These are phyloP conservation scores for Dendrobium nobile DNA, from an alignment of 106 monocot species.

Conservation along the genomic window DNA sequence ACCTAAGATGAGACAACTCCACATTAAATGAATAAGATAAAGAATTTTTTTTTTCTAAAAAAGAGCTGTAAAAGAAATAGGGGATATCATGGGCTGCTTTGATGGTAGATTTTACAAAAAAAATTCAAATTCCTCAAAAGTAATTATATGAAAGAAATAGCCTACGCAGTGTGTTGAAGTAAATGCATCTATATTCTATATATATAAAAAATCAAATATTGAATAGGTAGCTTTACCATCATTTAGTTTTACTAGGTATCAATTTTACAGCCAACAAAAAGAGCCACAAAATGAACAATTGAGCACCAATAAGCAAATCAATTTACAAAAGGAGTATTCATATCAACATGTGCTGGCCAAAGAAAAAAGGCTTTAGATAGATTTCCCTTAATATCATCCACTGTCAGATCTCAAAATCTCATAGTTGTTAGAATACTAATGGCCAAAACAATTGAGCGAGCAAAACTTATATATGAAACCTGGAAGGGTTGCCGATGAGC, in stretches of 20 bases:
- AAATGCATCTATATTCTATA: no score
- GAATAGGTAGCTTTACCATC: no score
- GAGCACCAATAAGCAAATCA: neutral
- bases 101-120: no score
- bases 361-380: neutral
- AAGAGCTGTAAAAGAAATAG: no score
- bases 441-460: neutral
- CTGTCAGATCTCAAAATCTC: neutral
- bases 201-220: no score
- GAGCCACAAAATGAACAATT: neutral
- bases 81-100: no score
- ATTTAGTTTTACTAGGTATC: neutral
- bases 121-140: no score
- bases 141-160: no score
- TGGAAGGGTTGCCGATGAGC: conserved; percentile 47
- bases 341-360: neutral
- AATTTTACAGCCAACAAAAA: neutral
- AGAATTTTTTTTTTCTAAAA: no score
- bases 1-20: no score
- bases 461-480: conserved; percentile 10
- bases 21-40: no score
- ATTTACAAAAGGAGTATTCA: neutral
- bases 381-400: neutral
- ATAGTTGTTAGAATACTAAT: conserved; percentile 1
- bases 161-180: no score